phyloP scores from a whole-genome alignment of 129 eudicot species.

The Helianthus annuus region HanXRQr2.0-SUNRISE NC_035439.2:65410281-65410780 shows the following conservation, averaged over 20 bases:
- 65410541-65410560: neutral
- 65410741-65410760: slow-evolving; percentile 46
- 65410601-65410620: neutral
- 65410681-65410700: neutral
- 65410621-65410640: neutral
- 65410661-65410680: neutral
- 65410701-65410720: neutral
- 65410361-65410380: too few relatives aligned
- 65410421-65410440: neutral
- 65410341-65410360: too few relatives aligned
- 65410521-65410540: neutral
- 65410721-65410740: neutral
- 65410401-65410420: too few relatives aligned
- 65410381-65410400: too few relatives aligned
- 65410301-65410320: too few relatives aligned
- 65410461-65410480: neutral
- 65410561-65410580: neutral
- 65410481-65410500: neutral
- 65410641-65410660: too few relatives aligned
- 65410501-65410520: neutral
- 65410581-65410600: neutral
- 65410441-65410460: neutral
- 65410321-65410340: too few relatives aligned
- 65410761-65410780: slow-evolving; percentile 59
- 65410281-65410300: too few relatives aligned